These are phyloP conservation scores for Artemisia argyi DNA, from an alignment of 129 eudicot species.

Conservation along the genomic window DNA sequence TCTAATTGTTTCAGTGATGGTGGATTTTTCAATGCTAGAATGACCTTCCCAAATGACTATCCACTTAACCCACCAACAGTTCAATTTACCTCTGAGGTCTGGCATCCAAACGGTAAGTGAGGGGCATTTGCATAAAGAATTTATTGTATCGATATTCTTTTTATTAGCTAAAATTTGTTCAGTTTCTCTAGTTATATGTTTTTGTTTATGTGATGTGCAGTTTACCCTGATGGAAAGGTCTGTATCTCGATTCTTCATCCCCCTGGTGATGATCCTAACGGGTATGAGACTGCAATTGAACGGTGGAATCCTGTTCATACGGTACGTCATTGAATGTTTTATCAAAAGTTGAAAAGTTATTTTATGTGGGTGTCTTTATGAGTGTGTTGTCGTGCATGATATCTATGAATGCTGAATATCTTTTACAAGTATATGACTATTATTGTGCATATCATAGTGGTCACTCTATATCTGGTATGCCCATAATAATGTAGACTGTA, in stretches of 20 bases:
- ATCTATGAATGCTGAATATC: neutral
- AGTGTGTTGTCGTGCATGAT: conserved; percentile 8
- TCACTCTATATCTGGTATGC: conserved; percentile 3
- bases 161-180: neutral
- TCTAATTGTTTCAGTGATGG: conserved; percentile 72
- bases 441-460: neutral
- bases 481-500: neutral
- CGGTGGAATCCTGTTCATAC: conserved; percentile 99
- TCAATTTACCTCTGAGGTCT: conserved; percentile 87
- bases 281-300: conserved; percentile 97
- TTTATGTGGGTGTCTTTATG: neutral
- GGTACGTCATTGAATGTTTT: conserved; percentile 41
- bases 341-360: neutral
- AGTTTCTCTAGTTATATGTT: neutral
- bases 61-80: conserved; percentile 95
- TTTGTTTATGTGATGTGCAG: conserved; percentile 37
- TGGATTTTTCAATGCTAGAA: conserved; percentile 93
- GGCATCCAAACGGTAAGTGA: conserved; percentile 97
- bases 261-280: conserved; percentile 98
- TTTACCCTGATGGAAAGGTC: conserved; percentile 94
- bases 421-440: neutral
- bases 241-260: conserved; percentile 98
- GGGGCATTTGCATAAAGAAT: neutral
- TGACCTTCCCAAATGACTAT: conserved; percentile 88
- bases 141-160: neutral